phyloP scores from a whole-genome alignment of 2,329 filamentous ascomycete genomes.

The Botrytis deweyae region DNA sequence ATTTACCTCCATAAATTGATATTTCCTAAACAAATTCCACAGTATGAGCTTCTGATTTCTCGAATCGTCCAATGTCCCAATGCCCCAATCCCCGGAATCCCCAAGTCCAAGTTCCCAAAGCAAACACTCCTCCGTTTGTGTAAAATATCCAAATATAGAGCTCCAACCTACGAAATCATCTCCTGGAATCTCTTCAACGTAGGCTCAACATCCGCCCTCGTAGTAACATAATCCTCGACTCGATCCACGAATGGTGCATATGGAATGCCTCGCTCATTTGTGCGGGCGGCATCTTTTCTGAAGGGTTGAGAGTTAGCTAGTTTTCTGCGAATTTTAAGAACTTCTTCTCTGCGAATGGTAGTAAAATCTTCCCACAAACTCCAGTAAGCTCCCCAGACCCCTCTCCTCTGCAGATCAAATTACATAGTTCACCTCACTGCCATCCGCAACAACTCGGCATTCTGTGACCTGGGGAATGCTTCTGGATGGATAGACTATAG shows the following conservation, averaged over 20 bases:
- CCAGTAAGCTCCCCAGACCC: neutral
- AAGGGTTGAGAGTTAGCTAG: conserved; percentile 2
- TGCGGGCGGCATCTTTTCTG: conserved; percentile 47
- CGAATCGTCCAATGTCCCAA: neutral
- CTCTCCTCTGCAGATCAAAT: neutral
- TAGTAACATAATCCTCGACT: conserved; percentile 82
- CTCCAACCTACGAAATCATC: conserved; percentile 76
- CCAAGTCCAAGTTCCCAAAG: neutral
- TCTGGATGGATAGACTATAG: neutral
- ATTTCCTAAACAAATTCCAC: conserved; percentile 67
- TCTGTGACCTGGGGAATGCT: neutral
- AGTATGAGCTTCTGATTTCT: conserved; percentile 4
- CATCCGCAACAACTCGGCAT: neutral
- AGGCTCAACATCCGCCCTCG: conserved; percentile 74
- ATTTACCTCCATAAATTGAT: conserved; percentile 99
- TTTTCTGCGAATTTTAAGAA: conserved; percentile 20
- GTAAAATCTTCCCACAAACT: neutral
- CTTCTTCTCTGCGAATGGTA: neutral
- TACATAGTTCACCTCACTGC: neutral
- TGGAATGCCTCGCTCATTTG: conserved; percentile 81
- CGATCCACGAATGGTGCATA: conserved; percentile 83
- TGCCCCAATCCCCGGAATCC: neutral
- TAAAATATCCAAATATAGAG: neutral
- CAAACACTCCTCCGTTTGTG: neutral
- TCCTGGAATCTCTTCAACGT: conserved; percentile 84